Evolutionary conservation across 2,329 filamentous ascomycete species (phyloP), one percentile per base, ranked within the genome.

Genomic region (Colletotrichum viniferum): DNA sequence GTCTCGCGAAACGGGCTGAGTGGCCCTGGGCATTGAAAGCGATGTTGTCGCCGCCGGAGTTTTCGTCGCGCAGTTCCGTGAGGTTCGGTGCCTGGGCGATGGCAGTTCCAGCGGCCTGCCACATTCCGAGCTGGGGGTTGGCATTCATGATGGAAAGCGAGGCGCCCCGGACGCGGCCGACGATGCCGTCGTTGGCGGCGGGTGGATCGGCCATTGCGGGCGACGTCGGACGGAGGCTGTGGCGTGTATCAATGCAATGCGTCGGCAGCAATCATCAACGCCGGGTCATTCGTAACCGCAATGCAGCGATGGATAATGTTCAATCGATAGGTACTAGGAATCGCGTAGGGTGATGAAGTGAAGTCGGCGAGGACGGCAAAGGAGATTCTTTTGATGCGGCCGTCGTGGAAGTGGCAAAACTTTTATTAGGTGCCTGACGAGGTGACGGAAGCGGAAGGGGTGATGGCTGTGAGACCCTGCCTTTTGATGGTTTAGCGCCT

Each of bases 21-120:
- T 81, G 81, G 58, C 81, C 81, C 32, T 81, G 80, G 16, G 79
- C 70, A 60, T 78, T 81, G 77, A 82, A 82, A 3, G 73, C 73
- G 71, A 82, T 82, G 72, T 81, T 80, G 70, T 66, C 65, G 64
- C 78, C 81, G 61, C 81, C 81, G 1, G 77, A 78, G 21, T 80
- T 76, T 21, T 79, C 71, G 64, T 81, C 80, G 65, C 81, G 79
- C 8, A 82, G 78, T 73, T 82, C 81, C 0, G 78, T 78, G 36
- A 81, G 77, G 36, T 79, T 81, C 26, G 81, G 81, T 5, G 80
- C 81, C 58, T 81, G 80, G 16, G 80, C 81, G 63, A 82, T 81
- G 60, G 80, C 81, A 18, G 80, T 81, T 63, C 81, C 80, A 52
- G 81, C 77, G 64, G 80, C 80, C 76, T 81, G 80, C 81, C 81